Evolutionary conservation across 352 stramenopile species (phyloP).

Genomic region (Pythium coloratum): DNA sequence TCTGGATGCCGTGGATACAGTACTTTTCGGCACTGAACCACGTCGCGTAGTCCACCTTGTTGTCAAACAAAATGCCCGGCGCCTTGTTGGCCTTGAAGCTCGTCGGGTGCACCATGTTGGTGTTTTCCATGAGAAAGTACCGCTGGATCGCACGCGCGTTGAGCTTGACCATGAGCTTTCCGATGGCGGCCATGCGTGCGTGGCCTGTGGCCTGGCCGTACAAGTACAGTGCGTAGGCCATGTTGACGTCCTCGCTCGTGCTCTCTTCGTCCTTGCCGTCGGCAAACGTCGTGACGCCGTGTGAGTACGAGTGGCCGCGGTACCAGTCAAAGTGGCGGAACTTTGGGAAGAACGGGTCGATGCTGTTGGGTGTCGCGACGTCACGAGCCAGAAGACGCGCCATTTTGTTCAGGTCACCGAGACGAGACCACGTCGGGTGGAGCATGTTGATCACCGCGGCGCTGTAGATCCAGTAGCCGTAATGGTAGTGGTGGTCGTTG

Average conservation of each 20-base stretch:
- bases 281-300: slow-evolving; percentile 51
- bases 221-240: slow-evolving; percentile 55
- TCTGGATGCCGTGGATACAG: slow-evolving; percentile 82
- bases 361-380: slow-evolving; percentile 45
- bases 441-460: slow-evolving; percentile 68
- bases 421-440: slow-evolving; percentile 55
- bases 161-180: slow-evolving; percentile 59
- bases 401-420: slow-evolving; percentile 57
- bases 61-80: slow-evolving; percentile 75
- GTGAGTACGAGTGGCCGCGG: slow-evolving; percentile 71
- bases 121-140: slow-evolving; percentile 70
- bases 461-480: slow-evolving; percentile 73
- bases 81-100: slow-evolving; percentile 50
- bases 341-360: slow-evolving; percentile 61
- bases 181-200: slow-evolving; percentile 40
- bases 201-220: slow-evolving; percentile 46
- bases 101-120: slow-evolving; percentile 53
- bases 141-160: slow-evolving; percentile 51
- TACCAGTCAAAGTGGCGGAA: slow-evolving; percentile 75
- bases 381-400: slow-evolving; percentile 49
- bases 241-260: slow-evolving; percentile 70
- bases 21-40: slow-evolving; percentile 69
- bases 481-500: slow-evolving; percentile 82
- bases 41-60: slow-evolving; percentile 80
- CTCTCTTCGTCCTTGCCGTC: slow-evolving; percentile 72